Evolutionary conservation across 768 basidiomycete species (phyloP).

Genomic region (Thelephora aurantiotincta): DNA sequence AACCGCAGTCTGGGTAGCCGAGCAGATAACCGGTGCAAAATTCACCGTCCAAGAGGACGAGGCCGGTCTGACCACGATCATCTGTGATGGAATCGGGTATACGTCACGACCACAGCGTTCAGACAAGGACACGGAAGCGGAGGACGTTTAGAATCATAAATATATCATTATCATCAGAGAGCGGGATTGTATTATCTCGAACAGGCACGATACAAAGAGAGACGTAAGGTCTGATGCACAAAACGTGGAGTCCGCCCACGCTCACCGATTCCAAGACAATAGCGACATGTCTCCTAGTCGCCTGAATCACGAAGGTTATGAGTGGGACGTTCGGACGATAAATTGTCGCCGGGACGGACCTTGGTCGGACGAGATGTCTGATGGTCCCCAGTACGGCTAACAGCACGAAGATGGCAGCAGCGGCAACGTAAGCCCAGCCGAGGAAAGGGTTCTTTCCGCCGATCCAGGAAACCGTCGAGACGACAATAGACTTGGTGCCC

Average conservation of each 20-base stretch:
- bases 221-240: too few species aligned
- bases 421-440: constrained; percentile 94
- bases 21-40: constrained; percentile 51
- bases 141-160: background rate
- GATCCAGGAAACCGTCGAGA: constrained; percentile 97
- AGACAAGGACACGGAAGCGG: too few species aligned
- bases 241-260: constrained; percentile 3
- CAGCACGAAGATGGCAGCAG: constrained; percentile 74
- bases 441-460: constrained; percentile 98
- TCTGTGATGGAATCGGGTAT: constrained; percentile 59
- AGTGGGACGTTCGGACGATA: background rate
- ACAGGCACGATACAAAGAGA: too few species aligned
- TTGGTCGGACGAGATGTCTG: constrained; percentile 84
- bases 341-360: constrained; percentile 28
- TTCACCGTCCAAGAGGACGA: constrained; percentile 38
- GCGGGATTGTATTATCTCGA: too few species aligned
- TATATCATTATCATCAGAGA: too few species aligned
- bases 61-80: constrained; percentile 28
- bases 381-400: constrained; percentile 83
- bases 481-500: constrained; percentile 93
- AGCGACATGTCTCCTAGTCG: constrained; percentile 80
- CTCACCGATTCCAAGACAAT: constrained; percentile 70
- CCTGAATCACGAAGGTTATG: constrained; percentile 22
- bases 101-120: constrained; percentile 2
- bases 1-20: constrained; percentile 61